Conservation (phyloP, 306 rosid genomes). For the Gastrolobium villosum region DNA sequence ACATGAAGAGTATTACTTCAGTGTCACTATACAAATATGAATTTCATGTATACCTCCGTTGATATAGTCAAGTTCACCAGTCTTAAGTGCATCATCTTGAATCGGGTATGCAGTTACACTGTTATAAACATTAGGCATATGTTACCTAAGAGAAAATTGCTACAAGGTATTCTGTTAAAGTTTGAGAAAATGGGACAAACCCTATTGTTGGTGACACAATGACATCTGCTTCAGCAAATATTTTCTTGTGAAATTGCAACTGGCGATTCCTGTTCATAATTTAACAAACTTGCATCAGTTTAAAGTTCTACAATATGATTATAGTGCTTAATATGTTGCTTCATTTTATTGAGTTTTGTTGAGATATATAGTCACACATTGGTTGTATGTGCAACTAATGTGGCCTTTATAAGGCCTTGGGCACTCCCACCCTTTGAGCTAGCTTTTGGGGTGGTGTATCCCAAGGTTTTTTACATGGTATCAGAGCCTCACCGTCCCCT, state of each 20-base stretch:
- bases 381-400: too few species aligned
- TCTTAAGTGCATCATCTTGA: conserved; percentile 75
- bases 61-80: conserved; percentile 94
- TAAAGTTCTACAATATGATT: not conserved
- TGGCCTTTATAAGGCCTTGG: too few species aligned
- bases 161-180: conserved; percentile 14
- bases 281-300: not conserved
- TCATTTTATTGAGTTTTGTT: not conserved
- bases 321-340: not conserved
- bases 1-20: not conserved
- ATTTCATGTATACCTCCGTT: conserved; percentile 76
- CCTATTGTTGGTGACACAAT: conserved; percentile 94
- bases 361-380: too few species aligned
- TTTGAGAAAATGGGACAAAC: conserved; percentile 53
- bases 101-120: conserved; percentile 94
- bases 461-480: too few species aligned
- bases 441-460: too few species aligned
- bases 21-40: conserved; percentile 12
- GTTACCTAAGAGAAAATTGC: conserved; percentile 11
- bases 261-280: conserved; percentile 77
- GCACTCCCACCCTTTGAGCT: too few species aligned
- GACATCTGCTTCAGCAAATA: conserved; percentile 79
- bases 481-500: too few species aligned
- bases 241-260: conserved; percentile 72
- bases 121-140: conserved; percentile 38